Evolutionary conservation across 2,329 filamentous ascomycete genomes (phyloP), one percentile per base, ranked within the genome.

Genomic region (Metarhizium sp.): DNA sequence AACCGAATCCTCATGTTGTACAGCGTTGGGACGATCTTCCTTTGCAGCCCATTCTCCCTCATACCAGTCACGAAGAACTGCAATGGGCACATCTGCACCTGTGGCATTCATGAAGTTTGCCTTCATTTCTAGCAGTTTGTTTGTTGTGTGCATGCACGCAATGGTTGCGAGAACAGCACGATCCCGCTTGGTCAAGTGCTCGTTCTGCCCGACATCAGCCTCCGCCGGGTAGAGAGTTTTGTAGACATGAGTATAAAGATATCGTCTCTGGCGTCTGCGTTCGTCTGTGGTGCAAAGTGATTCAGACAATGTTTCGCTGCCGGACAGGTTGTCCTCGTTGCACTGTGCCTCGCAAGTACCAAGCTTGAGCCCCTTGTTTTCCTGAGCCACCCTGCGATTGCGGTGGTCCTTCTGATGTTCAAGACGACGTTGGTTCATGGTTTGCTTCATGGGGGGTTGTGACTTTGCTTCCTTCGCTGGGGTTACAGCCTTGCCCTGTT

Each of bases 51-150:
- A 48, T 30, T 6, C 10, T 29, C 25, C 45, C 13, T 48, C 25
- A 48, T 48, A 48, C 45, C 25, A 48, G 25, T 48, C 45, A 45
- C 67, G 67, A 49, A 77, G 66, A n/a, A 69, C 60, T 38, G 69
- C 66, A 7, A 72, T 59, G 1, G 72, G 68, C 0, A 76, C 62
- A 66, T 74, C 68, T 6, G 70, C 64, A 4, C 74, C 74, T 0
- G 73, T 76, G 48, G 63, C 69, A 56, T 76, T 75, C 62, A 66
- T 71, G 54, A 76, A 75, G 51, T 69, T 70, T 34, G 73, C 71
- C 58, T 77, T 74, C 63, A 75, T 70, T 57, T 75, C 69, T 0
- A 75, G 63, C 70, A 71, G 75, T 29, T 65, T 66, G 32, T 63
- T 63, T 20, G 58, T 62, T 50, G 67, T 64, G 42, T 67, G 64